Evolutionary conservation across 1,284 basidiomycete species (phyloP).

Genomic region (Apiotrichum sp.): DNA sequence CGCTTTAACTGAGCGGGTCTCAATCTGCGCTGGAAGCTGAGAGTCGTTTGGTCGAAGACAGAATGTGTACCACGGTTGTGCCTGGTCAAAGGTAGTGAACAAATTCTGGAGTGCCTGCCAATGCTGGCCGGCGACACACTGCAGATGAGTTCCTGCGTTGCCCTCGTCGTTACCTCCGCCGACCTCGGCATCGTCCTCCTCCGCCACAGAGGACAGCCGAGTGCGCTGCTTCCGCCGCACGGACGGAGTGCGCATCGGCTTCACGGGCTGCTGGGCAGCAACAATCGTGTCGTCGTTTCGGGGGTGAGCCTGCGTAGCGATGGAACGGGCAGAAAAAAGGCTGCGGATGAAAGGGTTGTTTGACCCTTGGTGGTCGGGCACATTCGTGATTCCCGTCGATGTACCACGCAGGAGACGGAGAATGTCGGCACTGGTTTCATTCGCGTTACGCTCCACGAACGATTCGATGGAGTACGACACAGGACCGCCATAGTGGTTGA

Average conservation of each 20-base stretch:
- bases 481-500: slow-evolving; percentile 85
- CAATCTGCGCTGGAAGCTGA: slow-evolving; percentile 86
- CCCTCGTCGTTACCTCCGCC: slow-evolving; percentile 51
- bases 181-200: slow-evolving; percentile 50
- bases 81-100: slow-evolving; percentile 82
- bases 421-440: slow-evolving; percentile 87
- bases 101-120: slow-evolving; percentile 72
- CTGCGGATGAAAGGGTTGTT: slow-evolving; percentile 86
- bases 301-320: slow-evolving; percentile 84
- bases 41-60: slow-evolving; percentile 93
- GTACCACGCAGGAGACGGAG: slow-evolving; percentile 74
- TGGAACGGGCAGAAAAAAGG: slow-evolving; percentile 78
- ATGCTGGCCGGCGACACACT: slow-evolving; percentile 83
- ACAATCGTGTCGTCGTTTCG: slow-evolving; percentile 90
- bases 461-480: slow-evolving; percentile 86
- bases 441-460: slow-evolving; percentile 83
- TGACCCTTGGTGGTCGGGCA: slow-evolving; percentile 60
- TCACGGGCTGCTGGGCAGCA: slow-evolving; percentile 82
- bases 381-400: slow-evolving; percentile 21
- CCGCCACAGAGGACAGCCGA: slow-evolving; percentile 53
- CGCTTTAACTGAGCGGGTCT: slow-evolving; percentile 83
- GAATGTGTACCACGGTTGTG: slow-evolving; percentile 86
- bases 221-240: slow-evolving; percentile 66
- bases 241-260: slow-evolving; percentile 86
- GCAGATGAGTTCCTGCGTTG: slow-evolving; percentile 58